These are phyloP conservation scores for Agroathelia rolfsii DNA, from an alignment of 1,284 basidiomycete genomes.

Conservation along the genomic window DNA sequence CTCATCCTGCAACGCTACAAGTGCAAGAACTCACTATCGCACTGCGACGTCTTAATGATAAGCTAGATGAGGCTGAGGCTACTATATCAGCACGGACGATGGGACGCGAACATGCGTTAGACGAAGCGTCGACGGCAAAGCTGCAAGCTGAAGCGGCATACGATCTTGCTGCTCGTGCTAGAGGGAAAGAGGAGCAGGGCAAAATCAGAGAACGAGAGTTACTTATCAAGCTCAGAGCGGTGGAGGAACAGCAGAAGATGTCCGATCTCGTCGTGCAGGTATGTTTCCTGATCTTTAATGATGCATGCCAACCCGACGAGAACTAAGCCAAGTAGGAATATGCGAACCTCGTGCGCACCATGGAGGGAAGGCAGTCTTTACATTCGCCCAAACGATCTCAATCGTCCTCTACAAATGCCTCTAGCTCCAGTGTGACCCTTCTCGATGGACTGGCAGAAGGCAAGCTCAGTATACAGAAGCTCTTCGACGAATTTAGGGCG, in stretches of 20 bases:
- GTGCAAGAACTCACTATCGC: slow-evolving; percentile 56
- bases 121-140: slow-evolving; percentile 32
- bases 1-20: slow-evolving; percentile 37
- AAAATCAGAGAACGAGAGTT: slow-evolving; percentile 35
- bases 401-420: slow-evolving; percentile 8
- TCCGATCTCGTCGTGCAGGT: slow-evolving; percentile 49
- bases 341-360: slow-evolving; percentile 53
- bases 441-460: slow-evolving; percentile 36
- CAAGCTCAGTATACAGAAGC: slow-evolving; percentile 35
- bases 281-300: no score
- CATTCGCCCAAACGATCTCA: slow-evolving; percentile 6
- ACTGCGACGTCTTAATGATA: slow-evolving; percentile 56
- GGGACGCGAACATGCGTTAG: slow-evolving; percentile 32
- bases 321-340: no score
- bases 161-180: slow-evolving; percentile 37
- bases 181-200: slow-evolving; percentile 41
- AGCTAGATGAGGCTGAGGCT: slow-evolving; percentile 49
- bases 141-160: slow-evolving; percentile 40
- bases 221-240: slow-evolving; percentile 27
- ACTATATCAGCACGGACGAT: slow-evolving; percentile 38
- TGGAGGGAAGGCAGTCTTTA: slow-evolving; percentile 35
- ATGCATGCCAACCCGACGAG: no score
- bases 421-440: slow-evolving; percentile 21
- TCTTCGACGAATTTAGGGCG: slow-evolving; percentile 39
- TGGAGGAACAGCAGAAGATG: slow-evolving; percentile 50